Base-by-base conservation (phyloP, 2,329 filamentous ascomycete species). In the Aspergillus aculeatinus region DNA sequence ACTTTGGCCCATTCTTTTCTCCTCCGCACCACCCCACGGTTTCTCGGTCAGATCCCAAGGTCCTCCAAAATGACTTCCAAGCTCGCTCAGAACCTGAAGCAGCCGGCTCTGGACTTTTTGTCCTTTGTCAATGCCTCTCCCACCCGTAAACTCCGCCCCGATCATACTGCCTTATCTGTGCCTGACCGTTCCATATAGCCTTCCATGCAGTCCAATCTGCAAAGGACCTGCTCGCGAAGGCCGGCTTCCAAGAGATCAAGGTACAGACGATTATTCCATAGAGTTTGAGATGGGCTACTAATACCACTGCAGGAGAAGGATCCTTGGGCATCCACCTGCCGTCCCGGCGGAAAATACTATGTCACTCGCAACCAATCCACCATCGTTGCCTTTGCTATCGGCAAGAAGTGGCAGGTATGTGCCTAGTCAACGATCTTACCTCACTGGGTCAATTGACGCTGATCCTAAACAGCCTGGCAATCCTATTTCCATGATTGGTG, bases 71-170 rank as follows among this genome's bases (percentile, higher is more conserved):
- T 70, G 67, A 70, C 73, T 60, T 68, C 71, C 25, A 74, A 66
- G 51, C 54, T 68, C 44, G 66, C 66, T 51, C 55, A 69, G 58
- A 66, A 67, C 56, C 48, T 67, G 56, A 64, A 76, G 57, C 69
- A 75, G 60, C 72, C 85, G 57, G 91, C 91, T 57, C 81, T 89
- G 78, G 91, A 96, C 81, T 96, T 97, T 77, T 80, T 96, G 73
- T 89, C 91, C 78, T 97, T 96, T 80, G 89, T 97, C 75, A 96
- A 97, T 78, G 90, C 89, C 64, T 97, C 93, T 60, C 95, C 95
- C 12, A 96, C 93, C 56, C 94, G 93, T 96, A 83, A 69, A 87
- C 21, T 52, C 35, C 44, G 51, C 44, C 52, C 48, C 7, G 0
- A 47, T 47, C 21, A 44, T 60, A 33, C 60, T 44, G 62, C 55